These are phyloP conservation scores for Backusella tuberculispora DNA, from an alignment of 192 early-diverging fungal genomes.

Conservation along the genomic window DNA sequence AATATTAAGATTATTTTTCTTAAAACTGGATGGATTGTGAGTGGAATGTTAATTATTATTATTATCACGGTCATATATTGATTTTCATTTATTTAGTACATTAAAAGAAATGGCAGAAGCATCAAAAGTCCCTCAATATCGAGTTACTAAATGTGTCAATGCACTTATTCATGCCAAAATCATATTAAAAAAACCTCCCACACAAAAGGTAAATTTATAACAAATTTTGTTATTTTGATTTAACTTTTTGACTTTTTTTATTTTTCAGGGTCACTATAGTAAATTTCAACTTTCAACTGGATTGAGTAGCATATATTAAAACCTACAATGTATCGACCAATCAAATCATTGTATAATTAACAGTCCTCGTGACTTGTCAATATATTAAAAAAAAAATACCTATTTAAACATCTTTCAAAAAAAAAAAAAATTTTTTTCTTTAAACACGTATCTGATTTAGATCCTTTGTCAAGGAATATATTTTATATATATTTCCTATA, in stretches of 20 bases:
- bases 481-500: too few relatives aligned
- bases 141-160: constrained; percentile 2
- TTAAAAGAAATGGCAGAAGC: not conserved
- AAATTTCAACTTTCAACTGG: not conserved
- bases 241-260: not conserved
- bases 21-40: not conserved
- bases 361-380: not conserved
- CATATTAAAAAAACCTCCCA: not conserved
- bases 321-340: too few relatives aligned
- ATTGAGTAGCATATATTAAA: too few relatives aligned
- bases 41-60: not conserved
- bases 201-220: not conserved
- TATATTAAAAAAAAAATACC: not conserved
- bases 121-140: not conserved
- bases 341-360: not conserved
- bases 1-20: not conserved
- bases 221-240: not conserved
- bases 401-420: not conserved
- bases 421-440: not conserved
- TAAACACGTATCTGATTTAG: constrained; percentile 17
- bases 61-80: not conserved
- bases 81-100: not conserved
- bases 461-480: constrained; percentile 22
- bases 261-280: constrained; percentile 2
- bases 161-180: constrained; percentile 7